Percentiles rank a stretch among this genome's conserved stretches.
Evolutionary conservation across 306 rosid species (phyloP).

Genomic region (Hippophae gyantsensis): DNA sequence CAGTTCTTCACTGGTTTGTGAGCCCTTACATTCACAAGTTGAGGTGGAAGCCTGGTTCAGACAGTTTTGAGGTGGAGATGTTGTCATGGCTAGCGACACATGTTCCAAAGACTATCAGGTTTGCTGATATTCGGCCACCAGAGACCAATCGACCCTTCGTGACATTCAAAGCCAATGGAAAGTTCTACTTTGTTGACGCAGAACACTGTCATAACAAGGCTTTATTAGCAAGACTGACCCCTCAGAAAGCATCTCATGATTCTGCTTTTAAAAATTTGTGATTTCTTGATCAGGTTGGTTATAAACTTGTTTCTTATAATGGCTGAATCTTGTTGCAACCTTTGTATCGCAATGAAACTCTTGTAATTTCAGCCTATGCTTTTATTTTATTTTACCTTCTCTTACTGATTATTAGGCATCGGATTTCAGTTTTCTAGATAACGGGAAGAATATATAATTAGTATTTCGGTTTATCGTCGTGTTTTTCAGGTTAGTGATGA

Average conservation of each 20-base stretch:
- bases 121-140: slow-evolving; percentile 62
- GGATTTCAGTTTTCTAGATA: background rate
- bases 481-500: too few species aligned
- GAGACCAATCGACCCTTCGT: slow-evolving; percentile 77
- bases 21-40: slow-evolving; percentile 79
- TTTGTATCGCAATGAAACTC: background rate
- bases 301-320: background rate
- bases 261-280: slow-evolving; percentile 58
- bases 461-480: too few species aligned
- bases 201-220: slow-evolving; percentile 85
- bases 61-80: slow-evolving; percentile 75
- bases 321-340: slow-evolving; percentile 1
- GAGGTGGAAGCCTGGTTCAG: slow-evolving; percentile 82
- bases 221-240: slow-evolving; percentile 66
- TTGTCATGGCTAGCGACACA: slow-evolving; percentile 66
- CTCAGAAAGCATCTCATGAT: slow-evolving; percentile 38
- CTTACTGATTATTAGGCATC: background rate
- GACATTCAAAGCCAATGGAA: slow-evolving; percentile 70
- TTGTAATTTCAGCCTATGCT: background rate
- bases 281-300: slow-evolving; percentile 6
- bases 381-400: background rate
- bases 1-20: slow-evolving; percentile 74
- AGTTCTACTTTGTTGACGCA: slow-evolving; percentile 59
- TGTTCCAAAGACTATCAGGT: slow-evolving; percentile 47
- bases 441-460: background rate